These are phyloP conservation scores for Polychytrium aggregatum DNA, from an alignment of 192 early-diverging fungal species.

Conservation along the genomic window DNA sequence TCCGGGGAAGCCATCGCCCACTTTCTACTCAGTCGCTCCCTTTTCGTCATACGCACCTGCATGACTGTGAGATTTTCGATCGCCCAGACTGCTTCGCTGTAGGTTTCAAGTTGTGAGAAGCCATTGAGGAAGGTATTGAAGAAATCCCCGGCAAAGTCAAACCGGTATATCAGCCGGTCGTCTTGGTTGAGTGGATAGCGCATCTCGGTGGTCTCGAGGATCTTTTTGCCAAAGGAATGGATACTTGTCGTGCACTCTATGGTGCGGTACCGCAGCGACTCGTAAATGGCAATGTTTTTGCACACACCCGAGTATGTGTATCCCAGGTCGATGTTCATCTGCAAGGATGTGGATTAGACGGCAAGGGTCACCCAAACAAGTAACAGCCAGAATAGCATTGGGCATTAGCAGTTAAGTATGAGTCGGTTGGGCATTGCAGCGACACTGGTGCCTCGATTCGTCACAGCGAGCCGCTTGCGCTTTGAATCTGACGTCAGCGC, in stretches of 20 bases:
- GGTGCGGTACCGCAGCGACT: constrained; percentile 1
- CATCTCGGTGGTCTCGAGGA: constrained; percentile 15
- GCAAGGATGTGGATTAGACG: background rate
- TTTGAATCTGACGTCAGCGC: too few species aligned
- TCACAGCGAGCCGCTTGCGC: too few species aligned
- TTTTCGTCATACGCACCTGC: constrained; percentile 13
- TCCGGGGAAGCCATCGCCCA: too few species aligned
- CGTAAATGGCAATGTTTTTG: constrained; percentile 11
- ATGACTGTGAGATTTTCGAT: constrained; percentile 16
- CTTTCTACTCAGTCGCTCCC: too few species aligned
- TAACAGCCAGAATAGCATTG: too few species aligned
- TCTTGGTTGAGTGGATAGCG: background rate
- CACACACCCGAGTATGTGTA: constrained; percentile 6
- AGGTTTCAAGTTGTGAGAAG: constrained; percentile 6
- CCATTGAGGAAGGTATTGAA: constrained; percentile 12
- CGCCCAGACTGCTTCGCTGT: constrained; percentile 6
- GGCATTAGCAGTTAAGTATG: too few species aligned
- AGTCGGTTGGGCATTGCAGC: too few species aligned
- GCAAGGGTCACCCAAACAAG: too few species aligned
- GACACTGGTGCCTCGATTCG: too few species aligned
- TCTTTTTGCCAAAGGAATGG: constrained; percentile 12
- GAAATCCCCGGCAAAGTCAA: constrained; percentile 14
- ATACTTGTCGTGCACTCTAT: constrained; percentile 17
- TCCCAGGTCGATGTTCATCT: constrained; percentile 7
- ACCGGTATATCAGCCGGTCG: constrained; percentile 3